Conservation (phyloP, 768 basidiomycete species). For the Leccinum rimulosum region DNA sequence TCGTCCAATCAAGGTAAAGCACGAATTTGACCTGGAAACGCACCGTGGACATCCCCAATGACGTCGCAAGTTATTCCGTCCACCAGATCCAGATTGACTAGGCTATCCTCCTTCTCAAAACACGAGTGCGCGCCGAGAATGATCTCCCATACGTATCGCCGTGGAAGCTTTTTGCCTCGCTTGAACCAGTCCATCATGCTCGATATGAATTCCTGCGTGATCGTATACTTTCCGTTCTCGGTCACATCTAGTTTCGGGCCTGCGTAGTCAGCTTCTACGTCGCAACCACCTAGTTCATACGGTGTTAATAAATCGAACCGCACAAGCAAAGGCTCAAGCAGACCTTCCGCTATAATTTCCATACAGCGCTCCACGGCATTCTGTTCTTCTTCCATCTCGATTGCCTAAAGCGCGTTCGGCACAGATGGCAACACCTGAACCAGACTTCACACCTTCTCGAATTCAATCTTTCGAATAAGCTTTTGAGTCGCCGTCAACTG, state of each 20-base stretch:
- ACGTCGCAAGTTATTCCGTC: conserved; percentile 87
- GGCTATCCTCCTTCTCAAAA: conserved; percentile 73
- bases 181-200: conserved; percentile 93
- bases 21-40: conserved; percentile 14
- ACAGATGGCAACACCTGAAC: neutral
- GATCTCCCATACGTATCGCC: conserved; percentile 95
- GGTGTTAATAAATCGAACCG: conserved; percentile 5
- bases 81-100: conserved; percentile 73
- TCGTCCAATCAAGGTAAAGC: neutral
- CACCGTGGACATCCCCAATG: conserved; percentile 95
- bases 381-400: conserved; percentile 89
- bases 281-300: conserved; percentile 60
- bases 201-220: conserved; percentile 76
- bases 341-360: conserved; percentile 79
- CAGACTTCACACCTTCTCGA: conserved; percentile 68
- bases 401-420: conserved; percentile 54
- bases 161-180: conserved; percentile 86
- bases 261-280: conserved; percentile 66
- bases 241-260: conserved; percentile 69
- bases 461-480: conserved; percentile 83
- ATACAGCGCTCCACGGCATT: conserved; percentile 69
- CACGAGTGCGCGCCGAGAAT: conserved; percentile 78
- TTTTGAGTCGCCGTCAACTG: conserved; percentile 91
- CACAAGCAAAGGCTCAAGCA: conserved; percentile 11
- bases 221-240: conserved; percentile 65